Evolutionary conservation across 805 yeast species (phyloP).

Genomic region (Wickerhamomyces subpelliculosus): DNA sequence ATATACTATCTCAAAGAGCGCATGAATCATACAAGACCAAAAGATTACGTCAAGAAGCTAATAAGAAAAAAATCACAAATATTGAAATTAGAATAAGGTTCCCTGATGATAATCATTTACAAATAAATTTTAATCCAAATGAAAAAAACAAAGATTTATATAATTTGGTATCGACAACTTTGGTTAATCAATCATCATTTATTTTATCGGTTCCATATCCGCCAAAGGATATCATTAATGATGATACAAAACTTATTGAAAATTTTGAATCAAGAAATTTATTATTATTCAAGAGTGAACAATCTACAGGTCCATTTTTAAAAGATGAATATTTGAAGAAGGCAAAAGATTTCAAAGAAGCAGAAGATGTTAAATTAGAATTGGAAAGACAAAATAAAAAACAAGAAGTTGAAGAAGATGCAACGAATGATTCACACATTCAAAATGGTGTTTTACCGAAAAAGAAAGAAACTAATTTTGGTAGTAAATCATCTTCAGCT

Average conservation of each 20-base stretch:
- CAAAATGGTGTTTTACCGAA: conserved; percentile 16
- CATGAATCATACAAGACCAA: conserved; percentile 33
- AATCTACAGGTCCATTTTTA: conserved; percentile 20
- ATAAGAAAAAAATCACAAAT: conserved; percentile 20
- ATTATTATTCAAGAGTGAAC: conserved; percentile 25
- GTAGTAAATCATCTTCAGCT: neutral
- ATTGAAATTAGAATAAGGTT: conserved; percentile 43
- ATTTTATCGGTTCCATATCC: conserved; percentile 45
- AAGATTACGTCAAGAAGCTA: conserved; percentile 24
- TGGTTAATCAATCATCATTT: conserved; percentile 28
- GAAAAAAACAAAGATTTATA: conserved; percentile 32
- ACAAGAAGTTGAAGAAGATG: conserved; percentile 4
- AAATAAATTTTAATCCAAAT: conserved; percentile 39
- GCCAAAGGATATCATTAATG: conserved; percentile 21
- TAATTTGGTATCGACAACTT: conserved; percentile 19
- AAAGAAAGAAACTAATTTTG: neutral
- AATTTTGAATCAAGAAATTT: conserved; percentile 41
- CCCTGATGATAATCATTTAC: conserved; percentile 49
- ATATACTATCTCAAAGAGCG: conserved; percentile 37
- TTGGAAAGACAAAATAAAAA: conserved; percentile 4
- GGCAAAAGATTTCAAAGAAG: conserved; percentile 28
- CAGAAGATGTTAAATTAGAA: conserved; percentile 19
- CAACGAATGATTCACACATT: conserved; percentile 7
- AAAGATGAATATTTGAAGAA: conserved; percentile 20
- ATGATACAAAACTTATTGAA: conserved; percentile 26